These are phyloP conservation scores for Colletotrichum coccodes DNA, from an alignment of 2,329 filamentous ascomycete species.

Conservation along the genomic window DNA sequence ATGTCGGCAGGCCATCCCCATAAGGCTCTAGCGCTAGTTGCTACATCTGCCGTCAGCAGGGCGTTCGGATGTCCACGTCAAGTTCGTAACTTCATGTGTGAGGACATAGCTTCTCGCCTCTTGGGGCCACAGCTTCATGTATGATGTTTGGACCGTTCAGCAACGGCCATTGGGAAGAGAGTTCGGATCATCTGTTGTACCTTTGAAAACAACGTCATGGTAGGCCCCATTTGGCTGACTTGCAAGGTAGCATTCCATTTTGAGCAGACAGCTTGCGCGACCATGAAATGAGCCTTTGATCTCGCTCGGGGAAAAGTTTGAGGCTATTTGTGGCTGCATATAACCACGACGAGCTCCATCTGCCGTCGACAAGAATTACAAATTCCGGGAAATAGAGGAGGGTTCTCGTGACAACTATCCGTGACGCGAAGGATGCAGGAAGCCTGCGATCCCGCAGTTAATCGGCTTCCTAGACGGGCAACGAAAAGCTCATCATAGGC, in stretches of 20 bases:
- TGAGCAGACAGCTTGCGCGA: too few relatives aligned
- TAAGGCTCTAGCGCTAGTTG: neutral
- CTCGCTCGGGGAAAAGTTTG: slow-evolving; percentile 12
- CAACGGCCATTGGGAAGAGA: neutral
- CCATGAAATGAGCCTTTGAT: too few relatives aligned
- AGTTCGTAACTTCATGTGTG: neutral
- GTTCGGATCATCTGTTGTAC: neutral
- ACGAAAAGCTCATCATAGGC: neutral
- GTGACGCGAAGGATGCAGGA: neutral
- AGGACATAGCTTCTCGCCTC: neutral
- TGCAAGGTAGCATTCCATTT: too few relatives aligned
- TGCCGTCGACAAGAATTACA: slow-evolving; percentile 14
- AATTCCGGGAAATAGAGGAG: neutral
- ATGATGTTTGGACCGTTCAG: neutral
- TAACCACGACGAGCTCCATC: slow-evolving; percentile 7
- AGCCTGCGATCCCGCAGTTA: neutral
- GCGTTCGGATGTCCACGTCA: too few relatives aligned
- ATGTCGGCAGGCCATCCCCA: neutral
- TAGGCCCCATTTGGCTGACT: too few relatives aligned
- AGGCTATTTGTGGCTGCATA: slow-evolving; percentile 8
- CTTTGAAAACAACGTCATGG: too few relatives aligned
- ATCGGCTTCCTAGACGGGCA: slow-evolving; percentile 16
- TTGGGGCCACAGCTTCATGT: neutral
- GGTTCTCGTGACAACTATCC: neutral
- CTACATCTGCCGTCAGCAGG: too few relatives aligned